Evolutionary conservation across 331 rosid species (phyloP).

Genomic region (Acacia concinna): DNA sequence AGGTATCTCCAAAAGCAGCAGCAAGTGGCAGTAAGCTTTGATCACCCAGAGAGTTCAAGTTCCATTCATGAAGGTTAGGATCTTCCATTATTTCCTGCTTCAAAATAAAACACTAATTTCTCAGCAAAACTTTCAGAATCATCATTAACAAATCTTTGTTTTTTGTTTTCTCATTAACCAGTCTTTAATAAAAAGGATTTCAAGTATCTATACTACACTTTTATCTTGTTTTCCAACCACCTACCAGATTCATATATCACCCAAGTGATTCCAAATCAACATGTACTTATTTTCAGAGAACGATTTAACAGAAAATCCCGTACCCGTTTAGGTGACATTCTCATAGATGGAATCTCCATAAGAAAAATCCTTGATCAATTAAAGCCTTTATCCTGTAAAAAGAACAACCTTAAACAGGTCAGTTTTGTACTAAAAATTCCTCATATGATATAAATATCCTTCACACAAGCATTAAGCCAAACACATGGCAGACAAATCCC

Average conservation of each 20-base stretch:
- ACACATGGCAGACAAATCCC: constrained; percentile 11
- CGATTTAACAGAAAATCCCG: constrained; percentile 10
- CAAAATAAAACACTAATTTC: neutral
- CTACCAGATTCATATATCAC: neutral
- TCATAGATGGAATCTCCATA: constrained; percentile 64
- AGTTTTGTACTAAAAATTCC: constrained; percentile 14
- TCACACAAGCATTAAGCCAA: neutral
- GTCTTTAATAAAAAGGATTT: neutral
- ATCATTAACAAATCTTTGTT: neutral
- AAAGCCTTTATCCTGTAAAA: constrained; percentile 33
- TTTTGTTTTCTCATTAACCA: too few species aligned
- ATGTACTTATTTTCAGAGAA: neutral
- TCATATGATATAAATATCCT: neutral
- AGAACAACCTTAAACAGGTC: constrained; percentile 9
- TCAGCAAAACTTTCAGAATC: constrained; percentile 6
- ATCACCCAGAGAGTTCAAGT: constrained; percentile 55
- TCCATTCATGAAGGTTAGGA: constrained; percentile 62
- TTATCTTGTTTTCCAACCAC: neutral
- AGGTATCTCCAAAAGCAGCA: constrained; percentile 62
- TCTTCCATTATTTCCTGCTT: constrained; percentile 68
- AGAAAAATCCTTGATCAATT: constrained; percentile 27
- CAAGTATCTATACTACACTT: neutral
- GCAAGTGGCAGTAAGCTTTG: constrained; percentile 45
- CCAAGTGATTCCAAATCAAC: constrained; percentile 1
- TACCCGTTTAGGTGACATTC: constrained; percentile 68